A percentile compares a stretch with the other conserved stretches of the same genome.
Conservation (phyloP, 164 flowering plant genomes). For the Magnolia changhungtana region DNA sequence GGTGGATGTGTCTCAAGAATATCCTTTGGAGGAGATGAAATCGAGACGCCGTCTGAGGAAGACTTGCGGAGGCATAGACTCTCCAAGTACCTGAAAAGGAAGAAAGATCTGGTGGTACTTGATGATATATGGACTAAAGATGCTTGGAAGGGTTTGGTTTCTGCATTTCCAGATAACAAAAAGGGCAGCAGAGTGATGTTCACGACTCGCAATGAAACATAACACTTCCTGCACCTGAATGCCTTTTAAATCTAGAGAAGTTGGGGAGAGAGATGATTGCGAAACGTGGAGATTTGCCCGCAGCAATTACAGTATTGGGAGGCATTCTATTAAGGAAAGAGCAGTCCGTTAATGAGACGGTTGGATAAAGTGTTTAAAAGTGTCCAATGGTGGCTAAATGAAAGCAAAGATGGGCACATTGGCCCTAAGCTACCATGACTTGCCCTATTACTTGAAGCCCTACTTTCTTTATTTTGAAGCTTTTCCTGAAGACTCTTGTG, state of each 20-base stretch:
- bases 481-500: slow-evolving; percentile 1
- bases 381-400: background rate
- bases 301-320: background rate
- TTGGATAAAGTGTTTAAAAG: background rate
- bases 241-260: background rate
- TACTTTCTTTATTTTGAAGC: slow-evolving; percentile 15
- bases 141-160: slow-evolving; percentile 35
- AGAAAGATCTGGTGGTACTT: slow-evolving; percentile 43
- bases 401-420: slow-evolving; percentile 3
- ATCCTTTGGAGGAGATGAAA: slow-evolving; percentile 7
- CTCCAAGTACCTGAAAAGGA: slow-evolving; percentile 27
- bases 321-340: slow-evolving; percentile 3
- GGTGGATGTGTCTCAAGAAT: slow-evolving; percentile 44
- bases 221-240: background rate
- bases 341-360: background rate
- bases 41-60: slow-evolving; percentile 30
- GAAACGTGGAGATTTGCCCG: background rate
- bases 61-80: slow-evolving; percentile 32
- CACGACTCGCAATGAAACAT: slow-evolving; percentile 31
- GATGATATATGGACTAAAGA: slow-evolving; percentile 47
- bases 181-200: slow-evolving; percentile 35
- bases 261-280: background rate
- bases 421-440: slow-evolving; percentile 17
- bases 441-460: slow-evolving; percentile 15
- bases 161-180: slow-evolving; percentile 34